Conservation (phyloP, 306 rosid genomes). For the Sindora glabra region DNA sequence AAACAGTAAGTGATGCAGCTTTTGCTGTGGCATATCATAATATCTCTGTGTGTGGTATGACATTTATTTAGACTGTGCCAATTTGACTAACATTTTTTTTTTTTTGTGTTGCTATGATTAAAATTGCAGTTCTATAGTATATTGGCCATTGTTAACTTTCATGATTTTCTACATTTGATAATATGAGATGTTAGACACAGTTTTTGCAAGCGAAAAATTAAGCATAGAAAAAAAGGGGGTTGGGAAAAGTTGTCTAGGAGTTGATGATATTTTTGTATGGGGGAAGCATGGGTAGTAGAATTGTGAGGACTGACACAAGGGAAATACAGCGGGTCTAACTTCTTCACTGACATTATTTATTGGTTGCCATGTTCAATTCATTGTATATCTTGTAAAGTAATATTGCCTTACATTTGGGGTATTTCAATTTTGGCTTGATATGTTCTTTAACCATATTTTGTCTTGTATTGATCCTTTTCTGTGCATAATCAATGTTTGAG, state of each 20-base stretch:
- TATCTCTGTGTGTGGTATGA: background rate
- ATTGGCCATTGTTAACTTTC: background rate
- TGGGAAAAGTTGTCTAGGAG: background rate
- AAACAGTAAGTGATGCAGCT: slow-evolving; percentile 51
- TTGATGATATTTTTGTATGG: background rate
- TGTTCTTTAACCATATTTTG: background rate
- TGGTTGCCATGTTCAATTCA: background rate
- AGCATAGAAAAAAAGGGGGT: background rate
- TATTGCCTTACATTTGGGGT: background rate
- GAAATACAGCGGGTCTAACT: background rate
- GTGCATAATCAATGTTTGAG: background rate
- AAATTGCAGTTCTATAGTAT: background rate
- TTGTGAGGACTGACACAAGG: background rate
- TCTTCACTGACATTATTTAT: background rate
- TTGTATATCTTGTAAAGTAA: background rate
- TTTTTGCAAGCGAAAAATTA: background rate
- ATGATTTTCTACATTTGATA: background rate
- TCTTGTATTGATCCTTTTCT: background rate
- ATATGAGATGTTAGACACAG: background rate
- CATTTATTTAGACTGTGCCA: no score
- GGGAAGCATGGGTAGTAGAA: background rate
- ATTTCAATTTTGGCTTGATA: background rate
- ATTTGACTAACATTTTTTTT: no score
- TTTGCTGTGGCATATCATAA: background rate
- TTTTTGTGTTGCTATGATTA: background rate